A percentile compares a stretch with the other conserved stretches of the same genome.
phyloP scores from a whole-genome alignment of 306 rosid species.

The Lablab purpureus region DNA sequence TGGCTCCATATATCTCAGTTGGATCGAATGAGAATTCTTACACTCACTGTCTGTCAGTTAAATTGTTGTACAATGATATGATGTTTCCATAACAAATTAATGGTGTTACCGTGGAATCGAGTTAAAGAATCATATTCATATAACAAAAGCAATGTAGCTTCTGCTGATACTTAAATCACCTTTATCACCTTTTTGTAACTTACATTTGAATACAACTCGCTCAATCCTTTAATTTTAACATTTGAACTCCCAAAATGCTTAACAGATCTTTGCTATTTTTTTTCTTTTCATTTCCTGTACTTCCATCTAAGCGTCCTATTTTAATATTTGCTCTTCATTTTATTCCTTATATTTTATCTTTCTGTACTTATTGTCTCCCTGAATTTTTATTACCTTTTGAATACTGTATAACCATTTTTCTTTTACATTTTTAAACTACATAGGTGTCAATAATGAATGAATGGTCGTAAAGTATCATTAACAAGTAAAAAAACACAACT shows the following conservation, averaged over 20 bases:
- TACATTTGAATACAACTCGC: background rate
- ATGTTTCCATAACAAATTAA: background rate
- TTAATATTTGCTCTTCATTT: background rate
- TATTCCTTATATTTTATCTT: background rate
- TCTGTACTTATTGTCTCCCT: background rate
- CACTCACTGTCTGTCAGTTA: background rate
- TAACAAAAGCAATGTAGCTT: no score
- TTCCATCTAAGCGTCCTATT: background rate
- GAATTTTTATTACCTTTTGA: background rate
- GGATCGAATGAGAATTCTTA: constrained; percentile 36
- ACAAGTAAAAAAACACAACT: no score
- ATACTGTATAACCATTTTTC: background rate
- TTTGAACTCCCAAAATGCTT: background rate
- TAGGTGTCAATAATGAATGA: background rate
- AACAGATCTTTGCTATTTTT: background rate
- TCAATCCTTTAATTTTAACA: background rate
- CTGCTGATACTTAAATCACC: no score
- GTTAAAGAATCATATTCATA: constrained; percentile 11
- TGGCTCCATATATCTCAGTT: background rate
- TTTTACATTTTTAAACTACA: constrained; percentile 6
- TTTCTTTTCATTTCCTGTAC: background rate
- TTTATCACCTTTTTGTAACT: background rate
- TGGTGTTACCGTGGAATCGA: constrained; percentile 9
- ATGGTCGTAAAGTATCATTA: background rate
- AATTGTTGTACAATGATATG: background rate